Conservation (phyloP, 306 rosid genomes). For the Gastrolobium bilobum region DNA sequence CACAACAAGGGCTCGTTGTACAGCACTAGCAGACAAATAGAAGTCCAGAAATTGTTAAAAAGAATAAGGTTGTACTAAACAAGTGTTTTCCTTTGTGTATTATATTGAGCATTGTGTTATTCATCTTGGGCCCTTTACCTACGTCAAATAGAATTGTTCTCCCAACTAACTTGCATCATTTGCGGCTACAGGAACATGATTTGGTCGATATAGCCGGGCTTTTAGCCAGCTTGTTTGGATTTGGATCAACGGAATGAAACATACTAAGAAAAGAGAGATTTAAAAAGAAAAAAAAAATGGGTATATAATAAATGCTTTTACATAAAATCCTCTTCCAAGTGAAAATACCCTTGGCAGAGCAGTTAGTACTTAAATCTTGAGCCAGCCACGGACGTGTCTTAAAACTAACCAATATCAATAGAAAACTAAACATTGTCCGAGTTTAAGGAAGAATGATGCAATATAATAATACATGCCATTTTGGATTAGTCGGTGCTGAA, state of each 20-base stretch:
- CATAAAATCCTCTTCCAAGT: conserved; percentile 45
- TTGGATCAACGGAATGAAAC: neutral
- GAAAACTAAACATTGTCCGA: conserved; percentile 34
- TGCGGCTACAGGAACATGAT: neutral
- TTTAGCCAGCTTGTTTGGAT: neutral
- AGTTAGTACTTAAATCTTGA: conserved; percentile 42
- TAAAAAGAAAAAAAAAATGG: neutral
- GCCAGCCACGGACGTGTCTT: conserved; percentile 40
- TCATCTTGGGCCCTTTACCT: neutral
- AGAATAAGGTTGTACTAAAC: conserved; percentile 46
- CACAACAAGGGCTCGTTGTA: conserved; percentile 63
- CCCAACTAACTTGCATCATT: neutral
- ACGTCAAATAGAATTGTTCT: neutral
- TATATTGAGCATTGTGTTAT: conserved; percentile 27
- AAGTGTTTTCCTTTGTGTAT: conserved; percentile 39
- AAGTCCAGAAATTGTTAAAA: conserved; percentile 47
- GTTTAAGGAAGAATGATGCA: conserved; percentile 39
- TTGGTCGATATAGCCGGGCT: neutral
- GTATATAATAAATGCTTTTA: conserved; percentile 36
- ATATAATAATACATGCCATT: conserved; percentile 50
- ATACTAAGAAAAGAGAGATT: too few species aligned
- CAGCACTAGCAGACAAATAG: conserved; percentile 49
- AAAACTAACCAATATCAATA: conserved; percentile 33
- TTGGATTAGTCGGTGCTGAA: conserved; percentile 48
- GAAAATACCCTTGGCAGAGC: conserved; percentile 37